Base-by-base conservation (phyloP, 202 grass and related monocot genomes). In the Schoenoplectus triqueter region DNA sequence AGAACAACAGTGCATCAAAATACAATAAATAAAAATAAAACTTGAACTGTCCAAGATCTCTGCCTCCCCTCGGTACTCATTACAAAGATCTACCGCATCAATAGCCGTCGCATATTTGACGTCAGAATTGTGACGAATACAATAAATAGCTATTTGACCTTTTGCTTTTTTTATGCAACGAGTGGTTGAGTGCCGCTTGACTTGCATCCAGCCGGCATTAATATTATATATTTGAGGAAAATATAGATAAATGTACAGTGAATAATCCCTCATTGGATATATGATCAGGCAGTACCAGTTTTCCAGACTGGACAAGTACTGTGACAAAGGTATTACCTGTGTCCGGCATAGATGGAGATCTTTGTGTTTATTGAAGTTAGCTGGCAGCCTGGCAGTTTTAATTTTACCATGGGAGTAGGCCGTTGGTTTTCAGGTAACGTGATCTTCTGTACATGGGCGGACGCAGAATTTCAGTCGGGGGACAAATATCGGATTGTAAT, bases 251-350 rank as follows among this genome's bases (percentile, higher is more conserved):
- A 41, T 31, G 31, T 31, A 31, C 31, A 31, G 74, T 44, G 74
- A 61, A 78, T 78, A 78, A 78, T 78, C 74, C 31, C 2, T 52
- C 54, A 39, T 57, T 6, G 31, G 74, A 78, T 60, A 78, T 60
- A 15, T 78, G 49, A 78, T 78, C 21, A 14, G 15, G 74, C 41
- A 57, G 41, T 72, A 57, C 21, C 20, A 41, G 52, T 3, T 11
- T 21, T 40, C 52, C 51, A 59, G 74, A 61, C 14, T 3, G 55
- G 74, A 60, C 51, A 61, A 78, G 13, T 44, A 14, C 56, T 59
- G 56, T 18, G 15, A 18, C 74, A 59, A 39, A 78, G 10, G 11
- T 78, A 40, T 31, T 40, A 41, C 48, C 45, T 72, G 18, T 71
- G 50, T 73, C 69, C 46, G 1, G 59, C 73, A 52, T 42, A 31